Percentiles rank a stretch among this genome's conserved stretches.
phyloP scores from a whole-genome alignment of 2,329 filamentous ascomycete genomes.

The Talaromyces rugulosus region DNA sequence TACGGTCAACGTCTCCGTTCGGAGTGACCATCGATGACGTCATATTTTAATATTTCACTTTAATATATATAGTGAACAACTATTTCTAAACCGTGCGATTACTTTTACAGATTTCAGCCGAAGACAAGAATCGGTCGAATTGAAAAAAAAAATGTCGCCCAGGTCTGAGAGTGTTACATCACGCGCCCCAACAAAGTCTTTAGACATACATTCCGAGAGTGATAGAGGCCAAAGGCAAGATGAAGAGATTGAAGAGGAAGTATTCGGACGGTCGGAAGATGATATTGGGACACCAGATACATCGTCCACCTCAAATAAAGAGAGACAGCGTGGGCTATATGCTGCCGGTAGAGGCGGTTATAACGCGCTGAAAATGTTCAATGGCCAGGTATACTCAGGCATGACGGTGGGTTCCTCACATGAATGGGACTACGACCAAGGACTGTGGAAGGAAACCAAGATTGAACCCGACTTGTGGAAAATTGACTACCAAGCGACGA shows the following conservation, averaged over 20 bases:
- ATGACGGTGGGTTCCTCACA: slow-evolving; percentile 36
- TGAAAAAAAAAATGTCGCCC: neutral
- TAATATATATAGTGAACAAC: neutral
- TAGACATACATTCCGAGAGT: neutral
- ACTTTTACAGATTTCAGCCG: neutral
- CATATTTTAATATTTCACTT: neutral
- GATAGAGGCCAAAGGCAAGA: neutral
- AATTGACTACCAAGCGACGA: slow-evolving; percentile 29
- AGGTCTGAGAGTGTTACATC: neutral
- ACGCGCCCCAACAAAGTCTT: neutral
- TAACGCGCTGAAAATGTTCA: slow-evolving; percentile 29
- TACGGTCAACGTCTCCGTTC: neutral
- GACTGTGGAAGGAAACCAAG: slow-evolving; percentile 33
- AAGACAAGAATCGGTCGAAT: neutral
- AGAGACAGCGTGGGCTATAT: neutral
- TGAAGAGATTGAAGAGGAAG: slow-evolving; percentile 6
- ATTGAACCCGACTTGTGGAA: slow-evolving; percentile 33
- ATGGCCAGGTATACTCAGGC: slow-evolving; percentile 32
- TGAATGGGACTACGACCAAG: slow-evolving; percentile 34
- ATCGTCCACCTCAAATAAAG: neutral
- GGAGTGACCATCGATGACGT: neutral
- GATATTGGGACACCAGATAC: neutral
- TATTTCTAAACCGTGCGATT: neutral
- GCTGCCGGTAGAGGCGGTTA: slow-evolving; percentile 19
- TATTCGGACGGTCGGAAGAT: neutral